Percentiles rank a stretch among this genome's conserved stretches.
These are phyloP conservation scores for Calonectria pteridis DNA, from an alignment of 2,329 filamentous ascomycete genomes.

Conservation along the genomic window DNA sequence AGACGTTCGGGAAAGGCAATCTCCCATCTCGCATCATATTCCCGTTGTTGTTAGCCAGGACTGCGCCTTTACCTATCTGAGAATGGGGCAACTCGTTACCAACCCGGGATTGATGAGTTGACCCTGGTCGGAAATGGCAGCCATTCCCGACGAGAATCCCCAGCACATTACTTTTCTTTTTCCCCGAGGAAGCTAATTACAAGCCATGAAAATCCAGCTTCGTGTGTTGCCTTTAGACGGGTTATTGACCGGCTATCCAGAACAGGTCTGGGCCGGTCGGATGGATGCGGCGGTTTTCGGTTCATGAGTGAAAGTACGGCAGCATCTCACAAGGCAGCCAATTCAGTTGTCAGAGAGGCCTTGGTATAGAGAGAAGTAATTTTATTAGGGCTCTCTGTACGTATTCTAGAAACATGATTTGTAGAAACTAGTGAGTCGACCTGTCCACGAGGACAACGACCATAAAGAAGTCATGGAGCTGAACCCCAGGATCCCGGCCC, in stretches of 20 bases:
- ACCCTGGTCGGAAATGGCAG: not conserved
- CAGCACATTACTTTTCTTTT: not conserved
- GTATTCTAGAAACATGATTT: not conserved
- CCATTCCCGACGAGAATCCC: no score
- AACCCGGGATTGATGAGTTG: not conserved
- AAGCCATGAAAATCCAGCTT: not conserved
- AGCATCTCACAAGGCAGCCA: not conserved
- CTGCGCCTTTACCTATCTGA: not conserved
- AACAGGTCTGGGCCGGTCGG: not conserved
- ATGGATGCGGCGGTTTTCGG: not conserved
- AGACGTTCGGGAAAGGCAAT: not conserved
- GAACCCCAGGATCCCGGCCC: not conserved
- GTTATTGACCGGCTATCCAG: not conserved
- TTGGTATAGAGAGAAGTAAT: not conserved
- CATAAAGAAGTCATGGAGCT: not conserved
- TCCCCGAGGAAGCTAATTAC: not conserved
- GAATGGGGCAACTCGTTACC: not conserved
- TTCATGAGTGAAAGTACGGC: not conserved
- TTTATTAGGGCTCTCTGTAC: not conserved
- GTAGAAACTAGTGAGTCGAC: not conserved
- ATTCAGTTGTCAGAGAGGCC: not conserved
- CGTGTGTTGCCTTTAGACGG: not conserved
- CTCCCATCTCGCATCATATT: not conserved
- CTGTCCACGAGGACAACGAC: not conserved
- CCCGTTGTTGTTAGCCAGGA: not conserved